These are phyloP conservation scores for Durotheca rogersii DNA, from an alignment of 495 filamentous ascomycete genomes.

Conservation along the genomic window DNA sequence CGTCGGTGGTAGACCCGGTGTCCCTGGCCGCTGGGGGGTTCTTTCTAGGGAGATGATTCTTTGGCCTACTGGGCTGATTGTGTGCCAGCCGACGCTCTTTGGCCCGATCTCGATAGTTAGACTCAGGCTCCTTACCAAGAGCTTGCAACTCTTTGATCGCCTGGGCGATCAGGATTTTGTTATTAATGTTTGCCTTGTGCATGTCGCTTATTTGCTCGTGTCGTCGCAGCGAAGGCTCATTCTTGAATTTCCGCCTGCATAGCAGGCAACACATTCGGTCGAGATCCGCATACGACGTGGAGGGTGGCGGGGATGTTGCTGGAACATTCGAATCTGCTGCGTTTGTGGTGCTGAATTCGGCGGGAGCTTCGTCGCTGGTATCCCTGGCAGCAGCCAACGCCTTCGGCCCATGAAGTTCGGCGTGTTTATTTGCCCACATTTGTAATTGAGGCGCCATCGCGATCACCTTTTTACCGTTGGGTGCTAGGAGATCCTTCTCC, in stretches of 20 bases:
- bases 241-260: constrained; percentile 73
- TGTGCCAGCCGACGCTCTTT: constrained; percentile 77
- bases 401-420: constrained; percentile 70
- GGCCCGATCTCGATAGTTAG: constrained; percentile 77
- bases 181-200: constrained; percentile 69
- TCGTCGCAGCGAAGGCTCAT: constrained; percentile 63
- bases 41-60: constrained; percentile 46
- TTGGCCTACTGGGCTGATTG: constrained; percentile 61
- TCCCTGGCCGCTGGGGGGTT: constrained; percentile 30
- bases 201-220: constrained; percentile 77
- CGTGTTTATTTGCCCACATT: constrained; percentile 85
- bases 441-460: constrained; percentile 68
- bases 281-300: constrained; percentile 66
- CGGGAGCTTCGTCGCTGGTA: constrained; percentile 20
- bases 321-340: not conserved
- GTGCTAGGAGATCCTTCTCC: constrained; percentile 45
- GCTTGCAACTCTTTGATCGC: constrained; percentile 56
- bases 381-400: constrained; percentile 15
- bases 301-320: constrained; percentile 20
- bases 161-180: constrained; percentile 57
- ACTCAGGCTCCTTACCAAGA: constrained; percentile 40
- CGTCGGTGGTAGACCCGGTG: constrained; percentile 15
- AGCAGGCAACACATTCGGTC: constrained; percentile 73
- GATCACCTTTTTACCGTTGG: constrained; percentile 56
- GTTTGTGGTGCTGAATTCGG: constrained; percentile 27